Conservation (phyloP, 495 filamentous ascomycete genomes). For the Neurospora hispaniola region DNA sequence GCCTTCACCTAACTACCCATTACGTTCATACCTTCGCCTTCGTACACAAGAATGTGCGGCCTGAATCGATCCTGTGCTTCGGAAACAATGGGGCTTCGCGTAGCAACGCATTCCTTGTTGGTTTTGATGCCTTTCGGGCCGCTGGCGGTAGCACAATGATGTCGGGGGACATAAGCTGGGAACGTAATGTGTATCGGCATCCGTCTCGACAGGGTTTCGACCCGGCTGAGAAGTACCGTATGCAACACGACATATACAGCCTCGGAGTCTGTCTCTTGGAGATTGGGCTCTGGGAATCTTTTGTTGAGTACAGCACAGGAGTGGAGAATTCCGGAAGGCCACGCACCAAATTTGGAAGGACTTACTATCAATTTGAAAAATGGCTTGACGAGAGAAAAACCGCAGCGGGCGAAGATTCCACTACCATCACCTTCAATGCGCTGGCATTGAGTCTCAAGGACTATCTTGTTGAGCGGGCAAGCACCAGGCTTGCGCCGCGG, state of each 20-base stretch:
- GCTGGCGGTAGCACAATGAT: not conserved
- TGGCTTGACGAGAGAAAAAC: not conserved
- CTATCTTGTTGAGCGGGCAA: slow-evolving; percentile 29
- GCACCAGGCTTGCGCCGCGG: slow-evolving; percentile 24
- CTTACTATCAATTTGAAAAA: not conserved
- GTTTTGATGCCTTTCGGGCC: not conserved
- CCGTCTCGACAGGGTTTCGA: slow-evolving; percentile 33
- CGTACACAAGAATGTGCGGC: not conserved
- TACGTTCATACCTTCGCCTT: not conserved
- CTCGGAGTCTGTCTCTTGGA: slow-evolving; percentile 52
- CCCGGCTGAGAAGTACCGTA: slow-evolving; percentile 31
- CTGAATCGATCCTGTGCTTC: not conserved
- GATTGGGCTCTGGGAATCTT: slow-evolving; percentile 45
- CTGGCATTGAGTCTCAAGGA: slow-evolving; percentile 17
- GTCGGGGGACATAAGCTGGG: slow-evolving; percentile 31
- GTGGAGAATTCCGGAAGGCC: not conserved
- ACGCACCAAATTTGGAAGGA: accelerated
- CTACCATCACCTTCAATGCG: not conserved
- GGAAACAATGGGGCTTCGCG: slow-evolving; percentile 1
- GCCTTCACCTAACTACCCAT: not conserved
- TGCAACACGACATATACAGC: slow-evolving; percentile 57
- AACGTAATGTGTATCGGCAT: slow-evolving; percentile 45
- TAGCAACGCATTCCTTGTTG: slow-evolving; percentile 17
- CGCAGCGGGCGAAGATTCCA: not conserved
- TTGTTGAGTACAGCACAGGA: slow-evolving; percentile 19